Percentiles rank a stretch among this genome's conserved stretches.
Conservation (phyloP, 768 basidiomycete species). For the Lentinula boryana region DNA sequence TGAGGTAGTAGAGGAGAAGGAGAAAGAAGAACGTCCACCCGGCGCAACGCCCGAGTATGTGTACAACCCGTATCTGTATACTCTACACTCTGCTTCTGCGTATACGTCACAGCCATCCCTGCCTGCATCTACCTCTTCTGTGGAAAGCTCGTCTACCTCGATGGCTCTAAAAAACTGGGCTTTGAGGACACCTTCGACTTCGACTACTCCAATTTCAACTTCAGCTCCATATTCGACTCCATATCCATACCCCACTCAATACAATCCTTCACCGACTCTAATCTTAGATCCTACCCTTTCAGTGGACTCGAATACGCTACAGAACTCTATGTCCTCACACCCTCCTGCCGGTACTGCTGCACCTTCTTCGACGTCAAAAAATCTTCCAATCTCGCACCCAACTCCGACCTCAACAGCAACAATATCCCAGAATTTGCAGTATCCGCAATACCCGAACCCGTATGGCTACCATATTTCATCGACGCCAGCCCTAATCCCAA, state of each 20-base stretch:
- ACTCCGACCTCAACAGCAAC: slow-evolving; percentile 1
- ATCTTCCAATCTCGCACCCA: neutral
- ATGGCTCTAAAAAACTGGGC: neutral
- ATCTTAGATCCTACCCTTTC: neutral
- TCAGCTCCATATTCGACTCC: neutral
- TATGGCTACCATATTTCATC: neutral
- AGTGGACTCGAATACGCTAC: too few species aligned
- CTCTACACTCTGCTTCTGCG: neutral
- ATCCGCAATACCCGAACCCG: slow-evolving; percentile 6
- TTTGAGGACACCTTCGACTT: neutral
- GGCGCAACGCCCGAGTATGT: slow-evolving; percentile 15
- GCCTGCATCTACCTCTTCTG: neutral
- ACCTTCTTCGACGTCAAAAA: neutral
- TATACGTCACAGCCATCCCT: neutral
- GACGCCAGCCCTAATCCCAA: neutral
- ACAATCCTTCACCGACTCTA: neutral
- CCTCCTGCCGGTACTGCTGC: neutral
- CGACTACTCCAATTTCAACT: neutral
- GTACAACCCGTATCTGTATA: neutral
- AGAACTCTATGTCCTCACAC: too few species aligned
- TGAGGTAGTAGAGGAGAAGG: slow-evolving; percentile 17
- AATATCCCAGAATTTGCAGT: slow-evolving; percentile 20
- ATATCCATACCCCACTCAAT: neutral
- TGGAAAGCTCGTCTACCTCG: neutral
- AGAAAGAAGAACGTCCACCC: slow-evolving; percentile 39